Evolutionary conservation across 495 filamentous ascomycete species (phyloP).

Genomic region (Pyronema omphalodes): DNA sequence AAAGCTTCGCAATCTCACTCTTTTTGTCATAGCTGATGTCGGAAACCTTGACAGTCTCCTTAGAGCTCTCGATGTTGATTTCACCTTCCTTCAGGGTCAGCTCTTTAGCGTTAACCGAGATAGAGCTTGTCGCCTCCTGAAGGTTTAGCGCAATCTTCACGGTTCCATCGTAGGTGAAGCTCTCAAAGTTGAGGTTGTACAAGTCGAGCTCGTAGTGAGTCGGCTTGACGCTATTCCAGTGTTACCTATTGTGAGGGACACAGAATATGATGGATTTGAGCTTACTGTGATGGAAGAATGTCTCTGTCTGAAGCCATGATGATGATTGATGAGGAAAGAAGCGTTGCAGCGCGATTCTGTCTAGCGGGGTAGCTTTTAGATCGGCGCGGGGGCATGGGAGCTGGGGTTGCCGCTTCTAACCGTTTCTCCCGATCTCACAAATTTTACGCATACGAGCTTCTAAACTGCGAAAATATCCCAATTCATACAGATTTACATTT

Average conservation of each 20-base stretch:
- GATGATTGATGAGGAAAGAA: not conserved
- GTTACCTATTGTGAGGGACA: not conserved
- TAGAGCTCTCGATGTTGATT: constrained; percentile 9
- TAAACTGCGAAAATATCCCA: not conserved
- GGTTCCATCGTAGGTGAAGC: constrained; percentile 67
- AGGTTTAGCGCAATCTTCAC: constrained; percentile 37
- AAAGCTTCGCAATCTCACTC: constrained; percentile 56
- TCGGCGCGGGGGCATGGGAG: not conserved
- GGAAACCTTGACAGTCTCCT: constrained; percentile 34
- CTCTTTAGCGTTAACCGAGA: constrained; percentile 21
- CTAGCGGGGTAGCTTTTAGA: not conserved
- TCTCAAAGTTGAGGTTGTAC: constrained; percentile 52
- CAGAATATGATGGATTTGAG: not conserved
- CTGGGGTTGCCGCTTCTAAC: constrained; percentile 8
- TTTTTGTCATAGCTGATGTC: constrained; percentile 49
- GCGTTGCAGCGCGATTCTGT: not conserved
- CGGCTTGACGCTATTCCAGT: constrained; percentile 50
- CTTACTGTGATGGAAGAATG: constrained; percentile 33
- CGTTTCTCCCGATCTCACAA: not conserved
- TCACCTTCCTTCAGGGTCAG: constrained; percentile 12
- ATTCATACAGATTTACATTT: too few relatives aligned
- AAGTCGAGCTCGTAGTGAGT: constrained; percentile 71
- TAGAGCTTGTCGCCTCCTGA: constrained; percentile 9
- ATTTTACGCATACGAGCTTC: not conserved
- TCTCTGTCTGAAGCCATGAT: constrained; percentile 29